These are phyloP conservation scores for Arachnomyces sp. DNA, from an alignment of 2,329 filamentous ascomycete species.

Conservation along the genomic window DNA sequence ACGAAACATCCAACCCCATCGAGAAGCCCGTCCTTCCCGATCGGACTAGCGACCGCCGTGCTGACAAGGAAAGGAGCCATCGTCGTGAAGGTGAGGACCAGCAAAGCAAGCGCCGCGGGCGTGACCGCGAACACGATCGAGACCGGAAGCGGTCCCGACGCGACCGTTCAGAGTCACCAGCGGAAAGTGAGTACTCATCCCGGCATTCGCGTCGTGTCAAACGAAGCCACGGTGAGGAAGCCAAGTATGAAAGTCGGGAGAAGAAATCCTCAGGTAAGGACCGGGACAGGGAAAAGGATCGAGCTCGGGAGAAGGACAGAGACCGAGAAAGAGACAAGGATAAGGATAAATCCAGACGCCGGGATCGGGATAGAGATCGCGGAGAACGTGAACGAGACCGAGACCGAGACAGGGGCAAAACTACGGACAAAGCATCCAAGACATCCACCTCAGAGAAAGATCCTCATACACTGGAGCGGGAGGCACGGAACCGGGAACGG, in stretches of 20 bases:
- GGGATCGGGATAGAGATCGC: constrained; percentile 21
- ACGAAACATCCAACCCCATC: constrained; percentile 9
- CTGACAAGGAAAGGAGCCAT: constrained; percentile 24
- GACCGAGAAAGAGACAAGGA: constrained; percentile 10
- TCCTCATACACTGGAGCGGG: constrained; percentile 66
- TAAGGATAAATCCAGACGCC: neutral
- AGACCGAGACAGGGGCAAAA: constrained; percentile 17
- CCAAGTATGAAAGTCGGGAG: constrained; percentile 15
- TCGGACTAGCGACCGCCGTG: constrained; percentile 4
- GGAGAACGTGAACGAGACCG: constrained; percentile 17
- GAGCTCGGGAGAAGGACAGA: neutral
- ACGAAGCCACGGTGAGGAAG: constrained; percentile 25
- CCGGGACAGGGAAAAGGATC: constrained; percentile 4
- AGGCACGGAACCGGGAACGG: constrained; percentile 55
- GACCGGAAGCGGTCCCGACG: constrained; percentile 34
- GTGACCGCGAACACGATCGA: constrained; percentile 20
- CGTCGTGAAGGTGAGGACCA: constrained; percentile 22
- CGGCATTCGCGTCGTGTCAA: constrained; percentile 30
- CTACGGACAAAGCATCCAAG: constrained; percentile 14
- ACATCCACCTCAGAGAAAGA: constrained; percentile 46
- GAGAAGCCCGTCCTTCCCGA: too few species aligned
- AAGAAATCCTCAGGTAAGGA: too few species aligned
- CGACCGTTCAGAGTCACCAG: constrained; percentile 30
- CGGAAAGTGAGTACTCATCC: constrained; percentile 25
- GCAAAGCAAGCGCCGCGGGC: constrained; percentile 23